Base-by-base conservation (phyloP, 148 eudicot species). In the Linanthus parryae region DNA sequence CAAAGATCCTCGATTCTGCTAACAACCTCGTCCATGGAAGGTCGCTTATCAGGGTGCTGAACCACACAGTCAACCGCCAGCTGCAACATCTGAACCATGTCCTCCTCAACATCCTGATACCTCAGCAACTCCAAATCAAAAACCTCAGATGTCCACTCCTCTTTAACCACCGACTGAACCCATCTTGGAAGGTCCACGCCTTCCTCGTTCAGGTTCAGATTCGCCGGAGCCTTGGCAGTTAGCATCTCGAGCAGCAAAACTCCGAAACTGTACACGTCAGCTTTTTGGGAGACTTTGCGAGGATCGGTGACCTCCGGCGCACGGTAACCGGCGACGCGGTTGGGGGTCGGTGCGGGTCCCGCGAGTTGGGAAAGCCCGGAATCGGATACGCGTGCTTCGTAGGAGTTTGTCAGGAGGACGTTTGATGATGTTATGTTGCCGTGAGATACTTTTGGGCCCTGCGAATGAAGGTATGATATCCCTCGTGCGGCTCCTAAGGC, bases 141-240 rank as follows among this genome's bases (percentile, higher is more conserved):
- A 20, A 88, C 96, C 58, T 84, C 86, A 5, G 89, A 50, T 1
- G 94, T 74, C 96, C 88, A 88, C 28, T 88, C 96, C 40, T 88
- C 94, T 0, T 79, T 67, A 7, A 81, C 94, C 35, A 88, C 89
- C 7, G 96, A 84, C 56, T 88, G 94, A 19, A 88, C 96, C 96
- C 96, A 88, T 43, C 96, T 58, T 2, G 96, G 96, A 36, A 88
- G 82, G 51, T 88, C 96, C 9, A 88, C 86, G 4, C 96, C 96
- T 48, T 88, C 94, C 52, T 88, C 96, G 33, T 79, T 81, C 41
- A 71, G 44, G 41, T 73, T 31, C 16, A 82, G 33, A 8, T 84
- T 81, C 1, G 79, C 70, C 22, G 96, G 96, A n/a, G 94, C 82
- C 64, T 84, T 84, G 6, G 84, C 94, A 0, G 96, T 88, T 3